Evolutionary conservation across 495 filamentous ascomycete genomes (phyloP).

Genomic region (Xylaria venustula): DNA sequence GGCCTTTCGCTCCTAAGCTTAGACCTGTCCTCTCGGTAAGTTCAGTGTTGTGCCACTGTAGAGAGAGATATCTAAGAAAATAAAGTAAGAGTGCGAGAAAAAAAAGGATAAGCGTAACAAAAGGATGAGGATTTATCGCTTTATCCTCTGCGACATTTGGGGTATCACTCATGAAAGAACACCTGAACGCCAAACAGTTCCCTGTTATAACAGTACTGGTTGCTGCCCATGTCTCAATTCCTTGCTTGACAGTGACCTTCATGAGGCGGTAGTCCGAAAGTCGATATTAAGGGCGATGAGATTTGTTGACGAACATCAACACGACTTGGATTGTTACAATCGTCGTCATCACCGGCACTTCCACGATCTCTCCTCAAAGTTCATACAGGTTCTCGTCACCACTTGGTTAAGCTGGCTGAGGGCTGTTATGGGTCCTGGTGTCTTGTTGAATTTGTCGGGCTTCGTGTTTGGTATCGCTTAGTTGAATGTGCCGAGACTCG

Average conservation of each 20-base stretch:
- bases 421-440: too few relatives aligned
- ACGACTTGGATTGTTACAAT: not conserved
- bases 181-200: not conserved
- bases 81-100: not conserved
- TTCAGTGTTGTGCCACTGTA: too few relatives aligned
- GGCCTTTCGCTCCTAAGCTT: not conserved
- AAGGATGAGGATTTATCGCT: too few relatives aligned
- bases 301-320: not conserved
- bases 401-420: too few relatives aligned
- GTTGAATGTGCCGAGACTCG: not conserved
- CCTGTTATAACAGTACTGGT: not conserved
- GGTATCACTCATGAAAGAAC: slow-evolving; percentile 1
- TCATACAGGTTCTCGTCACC: too few relatives aligned
- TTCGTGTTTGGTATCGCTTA: too few relatives aligned
- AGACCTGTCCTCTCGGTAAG: not conserved
- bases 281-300: not conserved
- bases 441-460: too few relatives aligned
- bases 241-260: not conserved
- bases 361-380: too few relatives aligned
- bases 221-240: not conserved
- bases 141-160: too few relatives aligned
- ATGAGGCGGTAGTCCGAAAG: not conserved
- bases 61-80: not conserved
- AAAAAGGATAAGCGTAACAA: too few relatives aligned
- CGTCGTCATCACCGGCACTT: not conserved